A percentile compares a stretch with the other conserved stretches of the same genome.
phyloP scores from a whole-genome alignment of 352 stramenopile species.

The Phytophthora citricola region DNA sequence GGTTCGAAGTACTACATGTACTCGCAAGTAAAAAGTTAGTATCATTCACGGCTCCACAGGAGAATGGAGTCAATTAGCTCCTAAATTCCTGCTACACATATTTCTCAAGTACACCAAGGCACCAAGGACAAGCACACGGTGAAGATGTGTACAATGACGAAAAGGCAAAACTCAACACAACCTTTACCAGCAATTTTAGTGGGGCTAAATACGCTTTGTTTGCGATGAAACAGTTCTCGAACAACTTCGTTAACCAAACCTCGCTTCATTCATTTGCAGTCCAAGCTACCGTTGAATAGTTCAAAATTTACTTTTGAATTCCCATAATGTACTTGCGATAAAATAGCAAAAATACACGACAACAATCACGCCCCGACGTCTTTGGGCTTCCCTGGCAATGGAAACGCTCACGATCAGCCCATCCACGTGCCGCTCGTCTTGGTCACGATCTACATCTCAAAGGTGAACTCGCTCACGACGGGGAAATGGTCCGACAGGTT shows the following conservation, averaged over 20 bases:
- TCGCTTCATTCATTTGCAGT: not conserved
- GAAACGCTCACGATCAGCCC: conserved; percentile 15
- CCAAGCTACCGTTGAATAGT: conserved; percentile 3
- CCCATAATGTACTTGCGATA: conserved; percentile 34
- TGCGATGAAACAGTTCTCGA: not conserved
- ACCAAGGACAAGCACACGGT: no score
- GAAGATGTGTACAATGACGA: no score
- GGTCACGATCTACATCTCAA: conserved; percentile 62
- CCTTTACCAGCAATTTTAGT: no score
- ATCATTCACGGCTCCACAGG: no score
- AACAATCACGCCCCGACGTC: conserved; percentile 22
- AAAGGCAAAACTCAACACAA: no score
- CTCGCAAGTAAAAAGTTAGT: no score
- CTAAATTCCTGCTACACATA: no score
- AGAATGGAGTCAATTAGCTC: no score
- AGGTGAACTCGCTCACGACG: conserved; percentile 72
- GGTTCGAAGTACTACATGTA: no score
- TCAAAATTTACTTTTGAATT: conserved; percentile 27
- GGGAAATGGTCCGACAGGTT: conserved; percentile 85
- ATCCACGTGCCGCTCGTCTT: conserved; percentile 6
- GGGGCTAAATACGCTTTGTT: no score
- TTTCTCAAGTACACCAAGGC: no score
- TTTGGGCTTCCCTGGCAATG: not conserved
- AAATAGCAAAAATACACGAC: conserved; percentile 41
- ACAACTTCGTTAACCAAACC: not conserved